Percentiles rank a stretch among this genome's conserved stretches.
Conservation (phyloP, 1,284 basidiomycete species). For the Cryptococcus deneoformans region DNA sequence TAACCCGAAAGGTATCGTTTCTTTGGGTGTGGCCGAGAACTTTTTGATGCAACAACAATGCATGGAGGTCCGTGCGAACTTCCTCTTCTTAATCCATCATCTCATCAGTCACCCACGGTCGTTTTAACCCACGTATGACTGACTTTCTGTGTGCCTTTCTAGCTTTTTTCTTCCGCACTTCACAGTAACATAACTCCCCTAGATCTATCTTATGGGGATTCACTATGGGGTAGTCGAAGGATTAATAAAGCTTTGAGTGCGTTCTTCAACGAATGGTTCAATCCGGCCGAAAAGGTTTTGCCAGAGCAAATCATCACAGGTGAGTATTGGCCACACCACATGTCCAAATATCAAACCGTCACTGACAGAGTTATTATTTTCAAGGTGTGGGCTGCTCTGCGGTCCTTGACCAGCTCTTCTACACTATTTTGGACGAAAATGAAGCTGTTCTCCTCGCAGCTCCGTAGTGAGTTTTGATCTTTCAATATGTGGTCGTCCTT, state of each 20-base stretch:
- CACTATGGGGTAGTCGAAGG: constrained; percentile 43
- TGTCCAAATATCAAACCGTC: too few species aligned
- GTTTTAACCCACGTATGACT: neutral
- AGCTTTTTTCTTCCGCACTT: constrained; percentile 36
- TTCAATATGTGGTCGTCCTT: constrained; percentile 5
- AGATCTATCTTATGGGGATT: constrained; percentile 45
- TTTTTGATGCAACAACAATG: constrained; percentile 47
- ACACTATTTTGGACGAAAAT: constrained; percentile 48
- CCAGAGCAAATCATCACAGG: constrained; percentile 44
- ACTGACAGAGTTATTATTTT: too few species aligned
- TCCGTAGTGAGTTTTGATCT: constrained; percentile 30
- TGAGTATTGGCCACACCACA: constrained; percentile 1
- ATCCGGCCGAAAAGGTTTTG: constrained; percentile 29
- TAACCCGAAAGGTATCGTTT: constrained; percentile 50
- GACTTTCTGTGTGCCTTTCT: neutral
- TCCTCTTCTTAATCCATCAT: neutral
- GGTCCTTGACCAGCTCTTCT: constrained; percentile 47
- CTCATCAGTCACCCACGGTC: neutral
- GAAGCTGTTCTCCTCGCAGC: constrained; percentile 48
- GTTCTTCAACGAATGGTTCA: constrained; percentile 43
- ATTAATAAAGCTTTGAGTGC: constrained; percentile 38
- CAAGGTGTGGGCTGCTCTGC: constrained; percentile 37
- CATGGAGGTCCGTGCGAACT: constrained; percentile 25
- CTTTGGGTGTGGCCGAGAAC: constrained; percentile 52
- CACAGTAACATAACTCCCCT: constrained; percentile 26